Percentiles rank a stretch among this genome's conserved stretches.
phyloP scores from a whole-genome alignment of 225 moss, liverwort and hornwort species.

The Bryum argenteum region DNA sequence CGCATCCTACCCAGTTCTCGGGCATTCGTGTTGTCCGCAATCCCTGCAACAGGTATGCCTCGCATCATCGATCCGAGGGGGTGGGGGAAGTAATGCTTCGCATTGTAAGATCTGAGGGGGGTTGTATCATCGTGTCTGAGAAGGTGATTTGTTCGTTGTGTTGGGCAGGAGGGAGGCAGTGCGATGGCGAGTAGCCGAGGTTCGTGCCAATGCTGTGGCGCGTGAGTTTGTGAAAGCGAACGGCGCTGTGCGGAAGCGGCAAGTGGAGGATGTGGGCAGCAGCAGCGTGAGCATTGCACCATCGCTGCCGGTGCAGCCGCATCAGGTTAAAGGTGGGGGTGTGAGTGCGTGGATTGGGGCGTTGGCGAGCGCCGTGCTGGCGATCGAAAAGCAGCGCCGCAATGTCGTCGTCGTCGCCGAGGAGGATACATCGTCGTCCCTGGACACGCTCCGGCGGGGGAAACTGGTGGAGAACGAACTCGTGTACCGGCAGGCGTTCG shows the following conservation, averaged over 20 bases:
- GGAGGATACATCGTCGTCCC: not conserved
- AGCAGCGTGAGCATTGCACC: too few relatives aligned
- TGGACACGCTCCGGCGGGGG: slow-evolving; percentile 40
- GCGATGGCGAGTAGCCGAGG: not conserved
- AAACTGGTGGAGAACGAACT: slow-evolving; percentile 45
- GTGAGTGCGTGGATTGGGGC: slow-evolving; percentile 33
- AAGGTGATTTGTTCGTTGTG: not conserved
- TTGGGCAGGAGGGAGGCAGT: not conserved
- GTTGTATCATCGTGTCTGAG: too few relatives aligned
- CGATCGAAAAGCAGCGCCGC: slow-evolving; percentile 39
- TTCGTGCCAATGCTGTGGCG: slow-evolving; percentile 9
- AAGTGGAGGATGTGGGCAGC: not conserved
- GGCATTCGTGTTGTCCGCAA: slow-evolving; percentile 18
- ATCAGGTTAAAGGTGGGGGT: too few relatives aligned
- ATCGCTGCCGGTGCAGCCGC: too few relatives aligned
- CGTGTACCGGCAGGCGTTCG: slow-evolving; percentile 53
- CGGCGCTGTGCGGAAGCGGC: slow-evolving; percentile 18
- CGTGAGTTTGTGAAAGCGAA: not conserved
- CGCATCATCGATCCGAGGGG: not conserved
- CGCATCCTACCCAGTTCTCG: slow-evolving; percentile 27
- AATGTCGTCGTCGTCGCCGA: too few relatives aligned
- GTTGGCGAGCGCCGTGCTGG: slow-evolving; percentile 37
- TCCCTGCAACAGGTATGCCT: not conserved
- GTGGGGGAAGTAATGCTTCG: too few relatives aligned
- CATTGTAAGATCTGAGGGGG: too few relatives aligned